Evolutionary conservation across 2,329 filamentous ascomycete genomes (phyloP).

Genomic region (Beauveria pseudobassiana): DNA sequence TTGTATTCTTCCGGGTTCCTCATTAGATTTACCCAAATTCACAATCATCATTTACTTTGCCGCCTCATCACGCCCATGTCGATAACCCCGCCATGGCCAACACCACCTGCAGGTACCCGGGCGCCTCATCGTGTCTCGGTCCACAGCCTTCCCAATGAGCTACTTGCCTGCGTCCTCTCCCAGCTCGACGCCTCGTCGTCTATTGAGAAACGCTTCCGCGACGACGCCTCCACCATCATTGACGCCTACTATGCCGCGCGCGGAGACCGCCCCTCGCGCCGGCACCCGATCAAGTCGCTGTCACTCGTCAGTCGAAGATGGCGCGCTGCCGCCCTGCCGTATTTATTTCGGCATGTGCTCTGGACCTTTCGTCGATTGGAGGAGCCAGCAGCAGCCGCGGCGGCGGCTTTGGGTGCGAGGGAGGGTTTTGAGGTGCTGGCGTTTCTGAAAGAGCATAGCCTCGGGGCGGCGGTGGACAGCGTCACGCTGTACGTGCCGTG

Average conservation of each 20-base stretch:
- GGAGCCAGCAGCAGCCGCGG: constrained; percentile 12
- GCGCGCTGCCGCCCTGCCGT: constrained; percentile 41
- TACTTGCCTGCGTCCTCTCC: constrained; percentile 50
- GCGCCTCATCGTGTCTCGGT: constrained; percentile 12
- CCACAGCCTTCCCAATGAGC: constrained; percentile 49
- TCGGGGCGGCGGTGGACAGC: constrained; percentile 33
- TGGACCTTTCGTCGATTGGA: constrained; percentile 31
- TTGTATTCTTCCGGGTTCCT: too few relatives aligned
- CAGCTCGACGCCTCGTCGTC: constrained; percentile 43
- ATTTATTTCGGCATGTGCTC: constrained; percentile 49
- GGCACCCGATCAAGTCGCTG: constrained; percentile 43
- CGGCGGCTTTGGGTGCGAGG: background rate
- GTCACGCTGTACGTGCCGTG: constrained; percentile 34
- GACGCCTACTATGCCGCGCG: constrained; percentile 31
- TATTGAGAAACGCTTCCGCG: constrained; percentile 39
- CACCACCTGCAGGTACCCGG: background rate
- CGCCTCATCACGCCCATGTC: background rate
- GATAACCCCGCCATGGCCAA: background rate
- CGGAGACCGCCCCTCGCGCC: background rate
- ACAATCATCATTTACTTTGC: too few relatives aligned
- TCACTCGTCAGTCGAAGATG: constrained; percentile 48
- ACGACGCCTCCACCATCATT: constrained; percentile 36
- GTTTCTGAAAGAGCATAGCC: constrained; percentile 29
- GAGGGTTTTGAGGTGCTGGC: constrained; percentile 21
- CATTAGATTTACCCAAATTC: too few relatives aligned